Percentiles rank a stretch among this genome's conserved stretches.
Conservation (phyloP, 805 yeast species). For the Grigorovia yakushimaensis region DNA sequence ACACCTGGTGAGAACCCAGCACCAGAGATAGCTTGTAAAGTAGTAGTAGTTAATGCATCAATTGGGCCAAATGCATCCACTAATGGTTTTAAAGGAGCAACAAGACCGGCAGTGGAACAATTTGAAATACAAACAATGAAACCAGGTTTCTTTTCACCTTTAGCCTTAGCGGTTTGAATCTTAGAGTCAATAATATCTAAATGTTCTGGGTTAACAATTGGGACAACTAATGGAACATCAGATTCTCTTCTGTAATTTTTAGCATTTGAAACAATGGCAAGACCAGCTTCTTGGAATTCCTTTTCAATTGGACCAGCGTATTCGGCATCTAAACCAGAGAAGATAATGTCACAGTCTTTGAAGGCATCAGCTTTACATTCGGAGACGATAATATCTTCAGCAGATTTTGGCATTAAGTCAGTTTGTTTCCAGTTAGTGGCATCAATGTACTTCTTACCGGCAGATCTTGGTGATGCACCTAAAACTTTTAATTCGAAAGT, state of each 20-base stretch:
- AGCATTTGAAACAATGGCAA: slow-evolving; percentile 86
- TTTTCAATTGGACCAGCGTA: slow-evolving; percentile 89
- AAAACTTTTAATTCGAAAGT: slow-evolving; percentile 74
- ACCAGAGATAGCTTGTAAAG: slow-evolving; percentile 95
- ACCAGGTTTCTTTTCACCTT: slow-evolving; percentile 57
- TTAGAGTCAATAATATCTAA: slow-evolving; percentile 58
- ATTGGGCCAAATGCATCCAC: slow-evolving; percentile 86
- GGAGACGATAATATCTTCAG: slow-evolving; percentile 52
- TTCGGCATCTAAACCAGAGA: slow-evolving; percentile 89
- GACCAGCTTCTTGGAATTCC: slow-evolving; percentile 71
- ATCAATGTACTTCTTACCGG: slow-evolving; percentile 76
- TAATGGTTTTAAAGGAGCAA: slow-evolving; percentile 93
- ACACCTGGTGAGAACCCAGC: slow-evolving; percentile 98
- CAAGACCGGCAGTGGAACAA: slow-evolving; percentile 97
- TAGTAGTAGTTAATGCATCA: slow-evolving; percentile 76
- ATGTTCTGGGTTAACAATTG: slow-evolving; percentile 90
- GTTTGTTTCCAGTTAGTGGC: slow-evolving; percentile 96
- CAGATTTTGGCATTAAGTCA: slow-evolving; percentile 59
- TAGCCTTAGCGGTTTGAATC: slow-evolving; percentile 42
- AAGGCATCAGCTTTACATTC: slow-evolving; percentile 74
- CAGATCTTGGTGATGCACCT: slow-evolving; percentile 91
- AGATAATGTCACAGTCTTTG: slow-evolving; percentile 85
- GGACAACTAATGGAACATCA: slow-evolving; percentile 87
- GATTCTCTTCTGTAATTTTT: slow-evolving; percentile 86
- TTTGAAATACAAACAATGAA: slow-evolving; percentile 91